These are phyloP conservation scores for Alternaria gaisen DNA, from an alignment of 2,329 filamentous ascomycete genomes.

Conservation along the genomic window DNA sequence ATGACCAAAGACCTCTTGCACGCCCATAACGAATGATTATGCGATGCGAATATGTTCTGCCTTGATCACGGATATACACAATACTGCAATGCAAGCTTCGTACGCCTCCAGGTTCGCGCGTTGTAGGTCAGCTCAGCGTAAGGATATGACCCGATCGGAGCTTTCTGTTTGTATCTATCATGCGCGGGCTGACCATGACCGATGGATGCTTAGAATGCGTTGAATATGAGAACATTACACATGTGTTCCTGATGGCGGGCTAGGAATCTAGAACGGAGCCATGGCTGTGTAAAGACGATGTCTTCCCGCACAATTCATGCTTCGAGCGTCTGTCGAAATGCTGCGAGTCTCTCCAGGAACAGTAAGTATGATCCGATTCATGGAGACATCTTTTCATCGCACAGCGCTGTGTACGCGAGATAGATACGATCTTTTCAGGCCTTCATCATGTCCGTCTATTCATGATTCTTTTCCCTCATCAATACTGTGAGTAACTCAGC, in stretches of 20 bases:
- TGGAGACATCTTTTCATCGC: neutral
- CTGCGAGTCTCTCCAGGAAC: neutral
- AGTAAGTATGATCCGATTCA: neutral
- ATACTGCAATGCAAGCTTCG: neutral
- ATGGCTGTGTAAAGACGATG: neutral
- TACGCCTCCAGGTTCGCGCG: neutral
- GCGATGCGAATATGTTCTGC: neutral
- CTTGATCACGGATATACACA: neutral
- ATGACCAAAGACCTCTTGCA: neutral
- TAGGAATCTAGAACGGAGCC: accelerated
- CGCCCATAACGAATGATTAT: neutral
- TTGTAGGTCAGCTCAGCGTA: neutral
- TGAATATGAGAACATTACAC: neutral
- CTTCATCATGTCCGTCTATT: neutral
- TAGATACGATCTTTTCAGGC: neutral
- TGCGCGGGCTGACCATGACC: neutral
- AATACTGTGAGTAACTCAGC: neutral
- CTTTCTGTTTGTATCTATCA: neutral
- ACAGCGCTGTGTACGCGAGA: neutral
- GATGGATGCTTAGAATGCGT: neutral
- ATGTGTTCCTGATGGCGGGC: neutral
- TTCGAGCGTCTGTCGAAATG: neutral
- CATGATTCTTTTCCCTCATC: neutral
- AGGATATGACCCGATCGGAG: neutral
- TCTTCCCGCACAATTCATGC: neutral